Conservation (phyloP, 2,329 filamentous ascomycete species). For the Dactylonectria estremocensis region DNA sequence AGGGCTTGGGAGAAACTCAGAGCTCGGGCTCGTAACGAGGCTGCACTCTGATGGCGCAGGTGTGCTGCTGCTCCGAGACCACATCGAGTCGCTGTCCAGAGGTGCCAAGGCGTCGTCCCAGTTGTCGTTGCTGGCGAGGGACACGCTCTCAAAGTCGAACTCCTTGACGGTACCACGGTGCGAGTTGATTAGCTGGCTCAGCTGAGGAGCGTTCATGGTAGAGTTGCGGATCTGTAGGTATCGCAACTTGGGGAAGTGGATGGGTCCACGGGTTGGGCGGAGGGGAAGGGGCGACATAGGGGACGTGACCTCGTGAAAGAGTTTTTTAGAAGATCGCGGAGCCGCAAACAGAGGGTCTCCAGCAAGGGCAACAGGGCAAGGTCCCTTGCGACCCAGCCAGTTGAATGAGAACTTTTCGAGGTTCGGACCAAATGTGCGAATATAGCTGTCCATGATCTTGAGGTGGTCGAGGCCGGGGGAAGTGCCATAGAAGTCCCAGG, state of each 20-base stretch:
- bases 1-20: constrained; percentile 60
- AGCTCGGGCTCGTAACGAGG: constrained; percentile 52
- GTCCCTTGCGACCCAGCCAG: constrained; percentile 83
- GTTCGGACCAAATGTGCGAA: constrained; percentile 76
- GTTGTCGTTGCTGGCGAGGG: constrained; percentile 75
- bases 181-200: constrained; percentile 76
- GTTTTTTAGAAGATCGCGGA: constrained; percentile 67
- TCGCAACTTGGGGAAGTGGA: constrained; percentile 78
- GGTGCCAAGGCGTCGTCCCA: constrained; percentile 90
- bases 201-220: constrained; percentile 78
- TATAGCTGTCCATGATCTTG: constrained; percentile 86
- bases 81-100: constrained; percentile 64
- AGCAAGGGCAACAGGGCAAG: constrained; percentile 79
- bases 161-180: constrained; percentile 80
- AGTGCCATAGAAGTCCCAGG: constrained; percentile 74
- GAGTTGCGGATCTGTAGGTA: constrained; percentile 82
- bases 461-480: constrained; percentile 78
- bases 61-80: constrained; percentile 52
- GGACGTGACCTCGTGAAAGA: constrained; percentile 76
- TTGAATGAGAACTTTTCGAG: constrained; percentile 82
- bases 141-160: constrained; percentile 85
- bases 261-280: constrained; percentile 65
- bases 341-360: constrained; percentile 79
- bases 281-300: constrained; percentile 75
- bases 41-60: constrained; percentile 51